A percentile compares a stretch with the other conserved stretches of the same genome.
Evolutionary conservation across 352 stramenopile species (phyloP).

Genomic region (Phytopythium vexans): DNA sequence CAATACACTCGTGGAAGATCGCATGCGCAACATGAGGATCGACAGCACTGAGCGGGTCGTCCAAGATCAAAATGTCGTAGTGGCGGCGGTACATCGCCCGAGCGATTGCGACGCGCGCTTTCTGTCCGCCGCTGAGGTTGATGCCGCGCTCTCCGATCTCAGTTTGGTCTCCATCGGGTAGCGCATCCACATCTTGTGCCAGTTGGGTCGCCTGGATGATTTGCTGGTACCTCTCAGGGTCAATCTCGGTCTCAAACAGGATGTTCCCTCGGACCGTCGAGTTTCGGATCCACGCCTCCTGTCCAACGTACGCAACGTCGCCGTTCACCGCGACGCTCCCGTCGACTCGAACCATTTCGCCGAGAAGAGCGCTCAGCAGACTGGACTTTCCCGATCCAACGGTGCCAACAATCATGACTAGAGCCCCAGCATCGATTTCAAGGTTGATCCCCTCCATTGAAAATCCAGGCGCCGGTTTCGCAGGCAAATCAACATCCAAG

Average conservation of each 20-base stretch:
- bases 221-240: constrained; percentile 28
- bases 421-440: constrained; percentile 41
- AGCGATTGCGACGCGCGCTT: constrained; percentile 82
- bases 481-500: too few relatives aligned
- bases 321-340: constrained; percentile 17
- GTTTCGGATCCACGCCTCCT: constrained; percentile 91
- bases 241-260: constrained; percentile 21
- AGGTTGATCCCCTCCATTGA: constrained; percentile 43
- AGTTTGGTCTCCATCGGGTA: constrained; percentile 88
- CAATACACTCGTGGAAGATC: constrained; percentile 89
- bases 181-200: constrained; percentile 71
- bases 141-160: constrained; percentile 96
- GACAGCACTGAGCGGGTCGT: constrained; percentile 92
- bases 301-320: constrained; percentile 68
- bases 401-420: constrained; percentile 37
- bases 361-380: constrained; percentile 35
- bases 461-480: constrained; percentile 1
- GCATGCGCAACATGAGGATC: constrained; percentile 92
- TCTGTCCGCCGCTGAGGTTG: constrained; percentile 93
- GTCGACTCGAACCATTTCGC: constrained; percentile 26
- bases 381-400: constrained; percentile 44
- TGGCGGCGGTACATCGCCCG: constrained; percentile 83
- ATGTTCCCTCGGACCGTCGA: constrained; percentile 71
- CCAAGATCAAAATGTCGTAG: constrained; percentile 88
- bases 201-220: constrained; percentile 77